Percentiles rank a stretch among this genome's conserved stretches.
phyloP scores from a whole-genome alignment of 441 rosid genomes.

The Pelargonium citronellum region DNA sequence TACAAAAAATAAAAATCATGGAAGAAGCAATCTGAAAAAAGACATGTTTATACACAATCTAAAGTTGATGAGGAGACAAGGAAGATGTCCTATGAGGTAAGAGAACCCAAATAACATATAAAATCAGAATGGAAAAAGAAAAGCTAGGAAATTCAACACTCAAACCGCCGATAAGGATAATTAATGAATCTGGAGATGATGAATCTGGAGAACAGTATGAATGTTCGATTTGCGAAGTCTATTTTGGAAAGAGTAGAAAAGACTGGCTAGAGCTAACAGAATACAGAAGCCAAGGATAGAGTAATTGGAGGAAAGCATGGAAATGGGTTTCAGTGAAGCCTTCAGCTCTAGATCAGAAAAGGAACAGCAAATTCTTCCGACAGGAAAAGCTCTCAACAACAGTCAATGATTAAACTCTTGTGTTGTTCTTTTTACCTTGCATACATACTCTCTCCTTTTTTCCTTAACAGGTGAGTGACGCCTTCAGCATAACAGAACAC shows the following conservation, averaged over 20 bases:
- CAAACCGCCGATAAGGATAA: slow-evolving; percentile 15
- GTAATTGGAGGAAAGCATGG: slow-evolving; percentile 16
- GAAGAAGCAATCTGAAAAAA: slow-evolving; percentile 13
- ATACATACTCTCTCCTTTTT: slow-evolving; percentile 91
- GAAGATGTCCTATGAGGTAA: not conserved
- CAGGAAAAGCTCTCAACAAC: slow-evolving; percentile 35
- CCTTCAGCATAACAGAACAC: slow-evolving; percentile 98
- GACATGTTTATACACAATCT: not conserved
- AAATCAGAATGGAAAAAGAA: slow-evolving; percentile 11
- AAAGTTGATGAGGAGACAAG: not conserved
- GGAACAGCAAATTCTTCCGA: slow-evolving; percentile 29
- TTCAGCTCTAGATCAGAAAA: slow-evolving; percentile 21
- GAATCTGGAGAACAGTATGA: slow-evolving; percentile 17
- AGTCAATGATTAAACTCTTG: slow-evolving; percentile 49
- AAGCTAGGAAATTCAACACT: slow-evolving; percentile 4
- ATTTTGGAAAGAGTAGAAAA: not conserved
- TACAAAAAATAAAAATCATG: slow-evolving; percentile 1
- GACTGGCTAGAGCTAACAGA: not conserved
- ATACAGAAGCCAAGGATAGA: not conserved
- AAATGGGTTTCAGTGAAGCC: not conserved
- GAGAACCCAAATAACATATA: not conserved
- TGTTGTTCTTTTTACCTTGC: slow-evolving; percentile 75
- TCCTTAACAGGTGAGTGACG: slow-evolving; percentile 87
- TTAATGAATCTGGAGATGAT: slow-evolving; percentile 18
- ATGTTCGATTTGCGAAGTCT: not conserved